A percentile compares a stretch with the other conserved stretches of the same genome.
These are phyloP conservation scores for Hericium alpestre DNA, from an alignment of 768 basidiomycete genomes.

Conservation along the genomic window DNA sequence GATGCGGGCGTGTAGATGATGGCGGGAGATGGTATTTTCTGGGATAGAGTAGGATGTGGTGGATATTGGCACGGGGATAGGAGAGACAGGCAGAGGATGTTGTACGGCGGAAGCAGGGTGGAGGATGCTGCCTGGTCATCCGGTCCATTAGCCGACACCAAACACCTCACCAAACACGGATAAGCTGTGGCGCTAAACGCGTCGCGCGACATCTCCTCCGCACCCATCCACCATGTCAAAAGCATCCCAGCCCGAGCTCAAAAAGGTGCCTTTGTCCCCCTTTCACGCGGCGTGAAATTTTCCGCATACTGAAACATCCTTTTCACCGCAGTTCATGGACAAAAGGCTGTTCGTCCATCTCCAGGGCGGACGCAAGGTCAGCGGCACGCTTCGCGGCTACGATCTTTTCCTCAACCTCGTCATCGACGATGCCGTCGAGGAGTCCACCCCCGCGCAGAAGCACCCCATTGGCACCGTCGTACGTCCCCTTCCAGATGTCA, in stretches of 20 bases:
- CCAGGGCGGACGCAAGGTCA: slow-evolving; percentile 91
- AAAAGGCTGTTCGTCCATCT: slow-evolving; percentile 91
- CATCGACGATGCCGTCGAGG: slow-evolving; percentile 91
- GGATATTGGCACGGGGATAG: slow-evolving; percentile 1
- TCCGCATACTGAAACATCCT: background rate
- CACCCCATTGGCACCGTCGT: slow-evolving; percentile 89
- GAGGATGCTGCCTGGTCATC: background rate
- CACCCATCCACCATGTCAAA: slow-evolving; percentile 56
- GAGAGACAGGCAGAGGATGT: background rate
- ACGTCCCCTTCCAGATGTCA: slow-evolving; percentile 23
- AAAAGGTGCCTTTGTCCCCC: slow-evolving; percentile 63
- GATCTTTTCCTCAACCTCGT: slow-evolving; percentile 98
- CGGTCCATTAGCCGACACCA: background rate
- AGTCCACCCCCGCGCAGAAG: slow-evolving; percentile 81
- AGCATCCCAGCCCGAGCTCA: slow-evolving; percentile 93
- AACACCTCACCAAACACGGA: slow-evolving; percentile 7
- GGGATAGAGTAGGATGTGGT: background rate
- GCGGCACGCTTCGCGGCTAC: slow-evolving; percentile 89
- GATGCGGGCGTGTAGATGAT: background rate
- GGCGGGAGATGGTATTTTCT: background rate
- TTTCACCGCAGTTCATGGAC: slow-evolving; percentile 81
- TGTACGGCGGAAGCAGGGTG: background rate
- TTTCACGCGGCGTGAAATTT: background rate
- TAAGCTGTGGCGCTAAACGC: background rate
- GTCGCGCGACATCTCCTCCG: background rate